phyloP scores from a whole-genome alignment of 1,284 basidiomycete species.

The Hymenochaete sp. region DNA sequence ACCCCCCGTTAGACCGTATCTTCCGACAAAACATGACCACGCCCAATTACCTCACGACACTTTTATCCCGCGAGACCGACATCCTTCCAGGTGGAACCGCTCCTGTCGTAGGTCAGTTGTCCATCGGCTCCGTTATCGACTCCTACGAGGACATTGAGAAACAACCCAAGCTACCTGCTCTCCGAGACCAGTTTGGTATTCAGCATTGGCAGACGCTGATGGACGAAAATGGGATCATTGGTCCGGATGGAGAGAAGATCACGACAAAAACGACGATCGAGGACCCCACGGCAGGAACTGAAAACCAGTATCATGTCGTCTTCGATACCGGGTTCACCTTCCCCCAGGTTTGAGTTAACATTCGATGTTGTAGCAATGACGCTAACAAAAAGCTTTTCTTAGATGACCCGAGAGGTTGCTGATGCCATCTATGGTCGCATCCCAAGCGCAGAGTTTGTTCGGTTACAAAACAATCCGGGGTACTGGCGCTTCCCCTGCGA shows the following conservation, averaged over 20 bases:
- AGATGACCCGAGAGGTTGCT: slow-evolving; percentile 35
- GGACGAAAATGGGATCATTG: slow-evolving; percentile 19
- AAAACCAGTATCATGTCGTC: slow-evolving; percentile 46
- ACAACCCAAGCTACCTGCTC: slow-evolving; percentile 24
- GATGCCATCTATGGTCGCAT: slow-evolving; percentile 49
- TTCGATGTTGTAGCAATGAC: neutral
- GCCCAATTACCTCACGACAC: slow-evolving; percentile 49
- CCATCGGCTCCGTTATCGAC: slow-evolving; percentile 25
- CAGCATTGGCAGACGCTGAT: slow-evolving; percentile 21
- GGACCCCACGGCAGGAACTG: slow-evolving; percentile 25
- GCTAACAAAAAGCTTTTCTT: slow-evolving; percentile 2
- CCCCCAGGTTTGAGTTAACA: slow-evolving; percentile 47
- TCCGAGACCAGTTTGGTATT: neutral
- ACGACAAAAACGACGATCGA: slow-evolving; percentile 2
- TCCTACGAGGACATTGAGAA: slow-evolving; percentile 27
- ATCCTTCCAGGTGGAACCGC: slow-evolving; percentile 28
- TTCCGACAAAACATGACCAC: slow-evolving; percentile 48
- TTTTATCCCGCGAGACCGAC: slow-evolving; percentile 38
- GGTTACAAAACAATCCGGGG: slow-evolving; percentile 15
- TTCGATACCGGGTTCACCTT: slow-evolving; percentile 62
- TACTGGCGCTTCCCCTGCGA: slow-evolving; percentile 53
- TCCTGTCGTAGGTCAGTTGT: slow-evolving; percentile 20
- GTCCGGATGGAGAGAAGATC: slow-evolving; percentile 19
- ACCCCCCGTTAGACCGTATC: slow-evolving; percentile 52
- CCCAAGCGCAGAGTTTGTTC: slow-evolving; percentile 37